Percentiles rank a stretch among this genome's conserved stretches.
phyloP scores from a whole-genome alignment of 768 basidiomycete species.

The Suillus ampliporus region DNA sequence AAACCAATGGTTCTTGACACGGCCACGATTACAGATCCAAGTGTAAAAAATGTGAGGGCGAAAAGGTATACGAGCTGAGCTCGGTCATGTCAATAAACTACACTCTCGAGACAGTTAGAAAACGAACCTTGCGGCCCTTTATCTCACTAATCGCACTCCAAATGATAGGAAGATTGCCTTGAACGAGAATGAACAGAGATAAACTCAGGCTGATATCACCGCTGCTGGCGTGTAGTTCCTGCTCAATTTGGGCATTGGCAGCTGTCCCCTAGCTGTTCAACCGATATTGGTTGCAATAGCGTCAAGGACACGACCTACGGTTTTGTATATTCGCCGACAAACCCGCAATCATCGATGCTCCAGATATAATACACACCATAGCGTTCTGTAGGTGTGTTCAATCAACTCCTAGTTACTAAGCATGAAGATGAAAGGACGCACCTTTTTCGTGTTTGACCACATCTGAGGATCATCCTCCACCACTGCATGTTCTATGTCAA shows the following conservation, averaged over 20 bases:
- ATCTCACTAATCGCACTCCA: slow-evolving; percentile 81
- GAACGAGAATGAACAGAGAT: slow-evolving; percentile 72
- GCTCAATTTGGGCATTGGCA: slow-evolving; percentile 68
- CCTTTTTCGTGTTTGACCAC: slow-evolving; percentile 64
- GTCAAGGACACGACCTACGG: slow-evolving; percentile 22
- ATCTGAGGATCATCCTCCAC: slow-evolving; percentile 66
- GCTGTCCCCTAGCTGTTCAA: slow-evolving; percentile 47
- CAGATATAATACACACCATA: slow-evolving; percentile 32
- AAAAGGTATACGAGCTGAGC: slow-evolving; percentile 58
- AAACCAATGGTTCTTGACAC: slow-evolving; percentile 56
- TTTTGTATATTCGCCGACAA: slow-evolving; percentile 32
- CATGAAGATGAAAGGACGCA: slow-evolving; percentile 22
- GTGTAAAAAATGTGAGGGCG: slow-evolving; percentile 58
- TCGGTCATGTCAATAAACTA: neutral
- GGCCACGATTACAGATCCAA: slow-evolving; percentile 65
- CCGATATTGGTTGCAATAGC: neutral
- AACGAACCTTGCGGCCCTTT: slow-evolving; percentile 69
- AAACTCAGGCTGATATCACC: slow-evolving; percentile 70
- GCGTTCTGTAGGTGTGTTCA: slow-evolving; percentile 18
- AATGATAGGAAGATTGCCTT: slow-evolving; percentile 68
- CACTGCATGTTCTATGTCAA: slow-evolving; percentile 42
- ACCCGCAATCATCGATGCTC: slow-evolving; percentile 31
- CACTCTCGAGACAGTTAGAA: neutral
- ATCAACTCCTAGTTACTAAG: neutral
- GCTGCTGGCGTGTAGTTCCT: slow-evolving; percentile 62